Conservation (phyloP, 208 protist species). For the Trypanosoma theileri region DNA sequence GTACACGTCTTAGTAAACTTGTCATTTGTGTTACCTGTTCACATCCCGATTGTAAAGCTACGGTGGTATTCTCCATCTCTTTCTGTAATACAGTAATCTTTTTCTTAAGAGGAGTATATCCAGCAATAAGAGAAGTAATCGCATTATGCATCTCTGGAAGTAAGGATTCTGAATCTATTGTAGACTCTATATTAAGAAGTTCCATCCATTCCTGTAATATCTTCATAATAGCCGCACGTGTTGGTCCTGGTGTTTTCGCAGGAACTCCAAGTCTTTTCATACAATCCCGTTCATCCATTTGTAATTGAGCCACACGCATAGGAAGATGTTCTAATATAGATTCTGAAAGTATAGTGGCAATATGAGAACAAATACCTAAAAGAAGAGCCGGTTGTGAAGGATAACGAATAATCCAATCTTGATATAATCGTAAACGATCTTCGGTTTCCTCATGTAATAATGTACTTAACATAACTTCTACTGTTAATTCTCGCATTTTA, state of each 20-base stretch:
- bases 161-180: slow-evolving; percentile 8
- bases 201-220: slow-evolving; percentile 6
- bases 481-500: slow-evolving; percentile 6
- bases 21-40: not conserved
- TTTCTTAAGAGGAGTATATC: slow-evolving; percentile 5
- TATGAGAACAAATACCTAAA: slow-evolving; percentile 9
- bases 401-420: slow-evolving; percentile 10
- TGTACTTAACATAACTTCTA: not conserved
- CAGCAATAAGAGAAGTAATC: slow-evolving; percentile 1
- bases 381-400: not conserved
- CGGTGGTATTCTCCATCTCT: not conserved
- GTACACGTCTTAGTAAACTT: not conserved
- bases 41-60: not conserved
- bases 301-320: slow-evolving; percentile 4
- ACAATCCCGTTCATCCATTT: slow-evolving; percentile 10
- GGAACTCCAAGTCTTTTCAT: slow-evolving; percentile 16
- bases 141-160: not conserved
- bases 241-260: slow-evolving; percentile 12
- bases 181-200: slow-evolving; percentile 1
- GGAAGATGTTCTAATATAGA: slow-evolving; percentile 12
- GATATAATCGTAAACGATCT: slow-evolving; percentile 4
- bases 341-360: slow-evolving; percentile 17
- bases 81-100: slow-evolving; percentile 5
- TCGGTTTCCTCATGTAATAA: slow-evolving; percentile 17
- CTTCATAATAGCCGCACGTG: slow-evolving; percentile 13